Evolutionary conservation across 1,284 basidiomycete species (phyloP).

Genomic region (Boletus semigastroideus): DNA sequence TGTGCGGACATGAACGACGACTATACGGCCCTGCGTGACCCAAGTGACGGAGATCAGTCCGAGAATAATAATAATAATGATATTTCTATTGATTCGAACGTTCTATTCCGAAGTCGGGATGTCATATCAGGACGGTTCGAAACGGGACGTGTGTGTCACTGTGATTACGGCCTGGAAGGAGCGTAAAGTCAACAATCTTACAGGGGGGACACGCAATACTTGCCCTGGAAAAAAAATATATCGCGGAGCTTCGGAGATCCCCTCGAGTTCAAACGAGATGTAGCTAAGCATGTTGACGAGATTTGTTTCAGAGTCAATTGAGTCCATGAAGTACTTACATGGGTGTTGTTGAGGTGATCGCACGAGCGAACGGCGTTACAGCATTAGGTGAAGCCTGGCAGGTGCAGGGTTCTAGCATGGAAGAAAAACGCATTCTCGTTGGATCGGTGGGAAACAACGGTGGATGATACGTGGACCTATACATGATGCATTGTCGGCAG

Average conservation of each 20-base stretch:
- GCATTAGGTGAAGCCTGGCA: background rate
- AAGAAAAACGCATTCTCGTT: background rate
- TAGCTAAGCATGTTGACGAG: background rate
- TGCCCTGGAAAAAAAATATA: background rate
- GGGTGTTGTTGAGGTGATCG: background rate
- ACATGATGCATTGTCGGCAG: slow-evolving; percentile 14
- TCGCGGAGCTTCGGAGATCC: slow-evolving; percentile 4
- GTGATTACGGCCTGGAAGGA: background rate
- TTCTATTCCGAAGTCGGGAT: background rate
- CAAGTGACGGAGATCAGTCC: background rate
- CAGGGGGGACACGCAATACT: slow-evolving; percentile 5
- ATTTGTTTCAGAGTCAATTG: background rate
- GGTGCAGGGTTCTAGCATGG: background rate
- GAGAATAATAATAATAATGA: background rate
- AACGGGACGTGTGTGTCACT: background rate
- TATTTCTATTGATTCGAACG: background rate
- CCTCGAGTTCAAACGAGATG: background rate
- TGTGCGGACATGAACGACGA: slow-evolving; percentile 11
- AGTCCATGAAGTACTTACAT: background rate
- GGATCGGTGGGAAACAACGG: background rate
- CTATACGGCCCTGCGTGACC: background rate
- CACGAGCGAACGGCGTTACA: background rate
- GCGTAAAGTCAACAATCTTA: slow-evolving; percentile 7
- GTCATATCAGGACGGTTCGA: background rate
- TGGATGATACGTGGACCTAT: background rate